These are phyloP conservation scores for Corylus heterophylla DNA, from an alignment of 306 rosid species.

Conservation along the genomic window DNA sequence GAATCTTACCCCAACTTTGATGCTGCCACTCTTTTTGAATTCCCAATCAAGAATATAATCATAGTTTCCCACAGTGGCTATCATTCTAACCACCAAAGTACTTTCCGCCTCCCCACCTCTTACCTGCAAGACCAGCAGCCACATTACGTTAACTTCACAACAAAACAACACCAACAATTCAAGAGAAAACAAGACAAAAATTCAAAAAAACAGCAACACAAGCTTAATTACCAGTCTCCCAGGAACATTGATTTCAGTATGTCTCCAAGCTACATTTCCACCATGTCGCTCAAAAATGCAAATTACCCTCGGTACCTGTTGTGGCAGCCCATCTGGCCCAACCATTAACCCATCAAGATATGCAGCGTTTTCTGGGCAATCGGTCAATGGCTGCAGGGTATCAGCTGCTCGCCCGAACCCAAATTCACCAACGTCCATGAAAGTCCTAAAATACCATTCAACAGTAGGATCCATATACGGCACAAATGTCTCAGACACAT, in stretches of 20 bases:
- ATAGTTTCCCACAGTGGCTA: slow-evolving; percentile 86
- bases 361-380: slow-evolving; percentile 72
- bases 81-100: slow-evolving; percentile 81
- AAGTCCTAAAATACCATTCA: slow-evolving; percentile 89
- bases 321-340: slow-evolving; percentile 65
- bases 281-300: slow-evolving; percentile 71
- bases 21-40: slow-evolving; percentile 64
- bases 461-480: slow-evolving; percentile 80
- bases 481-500: slow-evolving; percentile 85
- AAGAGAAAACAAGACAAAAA: not conserved
- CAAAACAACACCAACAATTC: not conserved
- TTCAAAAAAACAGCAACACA: not conserved
- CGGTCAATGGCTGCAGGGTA: slow-evolving; percentile 56
- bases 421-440: slow-evolving; percentile 82
- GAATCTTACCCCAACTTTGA: slow-evolving; percentile 76
- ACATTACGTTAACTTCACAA: not conserved
- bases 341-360: slow-evolving; percentile 72
- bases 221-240: slow-evolving; percentile 47
- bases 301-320: slow-evolving; percentile 63
- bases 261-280: slow-evolving; percentile 78
- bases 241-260: slow-evolving; percentile 82
- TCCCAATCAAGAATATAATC: slow-evolving; percentile 97
- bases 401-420: slow-evolving; percentile 86
- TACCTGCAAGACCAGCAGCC: slow-evolving; percentile 43
- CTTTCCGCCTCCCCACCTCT: slow-evolving; percentile 65